Percentiles rank a stretch among this genome's conserved stretches.
phyloP scores from a whole-genome alignment of 2,329 filamentous ascomycete species.

The Ascocoryne sarcoides region DNA sequence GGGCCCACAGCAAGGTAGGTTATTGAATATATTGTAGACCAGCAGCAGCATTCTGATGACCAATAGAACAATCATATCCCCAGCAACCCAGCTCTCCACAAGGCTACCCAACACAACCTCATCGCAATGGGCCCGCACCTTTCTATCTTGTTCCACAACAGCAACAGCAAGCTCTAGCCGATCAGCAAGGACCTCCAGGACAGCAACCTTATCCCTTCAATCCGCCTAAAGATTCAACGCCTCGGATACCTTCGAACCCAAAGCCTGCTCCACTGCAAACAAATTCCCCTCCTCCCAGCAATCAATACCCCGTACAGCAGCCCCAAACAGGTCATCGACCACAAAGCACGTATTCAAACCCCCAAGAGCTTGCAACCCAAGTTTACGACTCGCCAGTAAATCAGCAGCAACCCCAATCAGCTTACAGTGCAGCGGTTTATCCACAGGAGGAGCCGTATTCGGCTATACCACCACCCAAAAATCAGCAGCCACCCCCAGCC shows the following conservation, averaged over 20 bases:
- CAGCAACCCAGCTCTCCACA: slow-evolving; percentile 43
- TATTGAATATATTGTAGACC: slow-evolving; percentile 2
- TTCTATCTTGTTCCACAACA: slow-evolving; percentile 52
- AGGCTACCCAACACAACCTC: slow-evolving; percentile 49
- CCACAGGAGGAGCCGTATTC: slow-evolving; percentile 25
- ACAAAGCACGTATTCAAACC: slow-evolving; percentile 60
- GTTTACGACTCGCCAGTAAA: slow-evolving; percentile 67
- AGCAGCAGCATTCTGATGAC: no score
- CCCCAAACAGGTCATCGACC: slow-evolving; percentile 43
- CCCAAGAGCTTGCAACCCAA: slow-evolving; percentile 71
- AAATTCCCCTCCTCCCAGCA: slow-evolving; percentile 38
- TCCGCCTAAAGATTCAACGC: slow-evolving; percentile 43
- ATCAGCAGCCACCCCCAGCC: slow-evolving; percentile 20
- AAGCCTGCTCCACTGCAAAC: slow-evolving; percentile 43
- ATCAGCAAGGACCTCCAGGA: slow-evolving; percentile 27
- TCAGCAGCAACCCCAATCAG: slow-evolving; percentile 31
- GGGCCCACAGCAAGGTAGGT: slow-evolving; percentile 35
- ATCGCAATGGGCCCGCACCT: slow-evolving; percentile 44
- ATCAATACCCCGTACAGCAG: slow-evolving; percentile 39
- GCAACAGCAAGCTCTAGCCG: slow-evolving; percentile 23
- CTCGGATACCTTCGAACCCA: slow-evolving; percentile 38
- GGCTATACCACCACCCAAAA: slow-evolving; percentile 11
- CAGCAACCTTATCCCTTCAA: slow-evolving; percentile 37
- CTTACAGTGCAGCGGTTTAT: slow-evolving; percentile 24
- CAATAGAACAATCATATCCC: slow-evolving; percentile 33